phyloP scores from a whole-genome alignment of 768 basidiomycete genomes.

The Saitozyma podzolica region DNA sequence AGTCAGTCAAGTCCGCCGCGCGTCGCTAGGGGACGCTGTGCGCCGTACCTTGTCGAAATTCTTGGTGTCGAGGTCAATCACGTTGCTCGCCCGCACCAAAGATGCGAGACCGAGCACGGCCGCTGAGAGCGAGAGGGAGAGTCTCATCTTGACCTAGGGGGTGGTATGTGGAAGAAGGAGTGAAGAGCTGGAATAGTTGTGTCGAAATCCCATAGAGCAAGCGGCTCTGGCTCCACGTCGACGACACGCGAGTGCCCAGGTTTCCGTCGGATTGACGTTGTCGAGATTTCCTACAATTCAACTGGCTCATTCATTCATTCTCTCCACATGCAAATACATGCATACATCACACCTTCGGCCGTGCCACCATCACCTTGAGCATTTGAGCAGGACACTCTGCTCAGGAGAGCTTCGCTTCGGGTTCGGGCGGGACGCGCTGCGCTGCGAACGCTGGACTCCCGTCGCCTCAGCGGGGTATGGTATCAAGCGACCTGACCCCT shows the following conservation, averaged over 20 bases:
- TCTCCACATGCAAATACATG: too few species aligned
- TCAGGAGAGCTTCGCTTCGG: too few species aligned
- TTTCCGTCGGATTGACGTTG: too few species aligned
- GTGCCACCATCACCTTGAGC: too few species aligned
- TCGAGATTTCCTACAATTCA: too few species aligned
- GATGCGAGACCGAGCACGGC: slow-evolving; percentile 22
- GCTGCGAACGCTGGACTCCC: too few species aligned
- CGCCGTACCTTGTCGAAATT: slow-evolving; percentile 67
- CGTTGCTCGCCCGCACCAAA: slow-evolving; percentile 63
- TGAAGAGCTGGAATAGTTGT: not conserved
- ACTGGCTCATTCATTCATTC: too few species aligned
- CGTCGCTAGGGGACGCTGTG: not conserved
- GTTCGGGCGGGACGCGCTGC: too few species aligned
- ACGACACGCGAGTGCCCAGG: not conserved
- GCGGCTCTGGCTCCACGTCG: not conserved
- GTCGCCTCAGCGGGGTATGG: too few species aligned
- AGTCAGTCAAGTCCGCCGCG: slow-evolving; percentile 10
- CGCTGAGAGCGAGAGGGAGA: slow-evolving; percentile 27
- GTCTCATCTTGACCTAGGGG: slow-evolving; percentile 24
- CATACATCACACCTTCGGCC: too few species aligned
- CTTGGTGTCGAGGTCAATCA: slow-evolving; percentile 70
- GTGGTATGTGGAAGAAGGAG: not conserved
- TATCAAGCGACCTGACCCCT: too few species aligned
- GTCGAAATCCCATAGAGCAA: not conserved
- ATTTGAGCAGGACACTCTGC: too few species aligned